phyloP scores from a whole-genome alignment of 257 asterid genomes.

The Vinca minor region DNA sequence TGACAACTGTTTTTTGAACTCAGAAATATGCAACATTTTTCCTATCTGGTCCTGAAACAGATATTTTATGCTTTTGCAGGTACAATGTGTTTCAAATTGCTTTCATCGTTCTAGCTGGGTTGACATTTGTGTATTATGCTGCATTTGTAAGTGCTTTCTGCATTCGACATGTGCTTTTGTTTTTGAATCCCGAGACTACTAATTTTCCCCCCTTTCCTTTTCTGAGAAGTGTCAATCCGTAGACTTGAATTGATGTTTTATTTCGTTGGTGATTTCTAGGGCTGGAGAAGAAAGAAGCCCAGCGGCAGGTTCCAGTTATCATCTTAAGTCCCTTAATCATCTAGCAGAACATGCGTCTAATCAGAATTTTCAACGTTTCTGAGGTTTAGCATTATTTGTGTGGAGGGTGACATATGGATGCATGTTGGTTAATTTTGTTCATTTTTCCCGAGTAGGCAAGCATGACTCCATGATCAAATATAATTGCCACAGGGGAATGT shows the following conservation, averaged over 20 bases:
- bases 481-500: constrained; percentile 18
- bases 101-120: constrained; percentile 77
- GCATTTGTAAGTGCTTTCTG: constrained; percentile 57
- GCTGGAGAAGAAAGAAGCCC: constrained; percentile 76
- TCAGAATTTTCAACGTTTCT: constrained; percentile 4
- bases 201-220: too few species aligned
- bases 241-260: neutral
- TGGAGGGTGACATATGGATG: constrained; percentile 19
- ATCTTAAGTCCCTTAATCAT: constrained; percentile 30
- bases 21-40: neutral
- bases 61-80: constrained; percentile 41
- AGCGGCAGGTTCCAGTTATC: constrained; percentile 87
- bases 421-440: constrained; percentile 30
- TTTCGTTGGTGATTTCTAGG: constrained; percentile 33
- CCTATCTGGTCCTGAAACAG: constrained; percentile 3
- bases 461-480: constrained; percentile 17
- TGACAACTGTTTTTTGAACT: neutral
- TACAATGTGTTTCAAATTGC: constrained; percentile 93
- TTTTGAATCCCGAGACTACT: constrained; percentile 11
- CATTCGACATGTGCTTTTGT: neutral
- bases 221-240: too few species aligned
- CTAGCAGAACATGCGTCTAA: constrained; percentile 16
- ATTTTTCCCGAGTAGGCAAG: constrained; percentile 21
- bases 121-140: constrained; percentile 83
- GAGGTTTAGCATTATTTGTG: neutral